Evolutionary conservation across 768 basidiomycete species (phyloP), one percentile per base, ranked within the genome.

Genomic region (Tylopilus intermedius): DNA sequence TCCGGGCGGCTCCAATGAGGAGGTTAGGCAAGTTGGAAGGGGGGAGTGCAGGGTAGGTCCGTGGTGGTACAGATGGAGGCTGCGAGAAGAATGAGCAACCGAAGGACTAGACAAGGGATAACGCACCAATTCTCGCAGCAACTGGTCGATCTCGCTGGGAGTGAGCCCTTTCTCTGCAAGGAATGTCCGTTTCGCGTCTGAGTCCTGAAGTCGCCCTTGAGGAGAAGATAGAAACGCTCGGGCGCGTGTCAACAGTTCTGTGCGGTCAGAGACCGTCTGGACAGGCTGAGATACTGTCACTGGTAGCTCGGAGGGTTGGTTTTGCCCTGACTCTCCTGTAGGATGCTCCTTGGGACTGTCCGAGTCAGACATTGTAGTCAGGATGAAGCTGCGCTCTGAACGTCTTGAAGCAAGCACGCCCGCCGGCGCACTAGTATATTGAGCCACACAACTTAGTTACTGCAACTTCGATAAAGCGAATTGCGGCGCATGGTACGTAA

Each of bases 1-100:
- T 67, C 40, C 85, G 78, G 24, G 73, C 68, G 15, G 83, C 67
- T 3, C 83, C 86, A 10, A 82, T 65, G n/a, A 90, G 70, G 37
- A 90, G 74, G 42, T 76, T 74, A 0, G 87, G 87, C 1, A 90
- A 69, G 59, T 78, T 80, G 3, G 88, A 90, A 3, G 86, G 86
- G 5, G 82, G 79, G 10, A 74, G 78, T 54, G 78, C 79, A 4
- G 88, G 88, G 60, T 90, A 90, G 45, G 83, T 82, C 58, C 86
- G 78, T 0, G 88, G 86, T 18, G 88, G 88, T 33, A 90, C 67
- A 5, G 67, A 52, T 8, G 84, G 86, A 10, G 66, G 60, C 62
- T 72, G 62, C 13, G 37, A 33, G 38, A 48, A 26, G 24, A 33
- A 45, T 67, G 49, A 62, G 57, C 26, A 37, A 29, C 37, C 13